Evolutionary conservation across 345 rosid genomes (phyloP).

Genomic region (Barbarea vulgaris): DNA sequence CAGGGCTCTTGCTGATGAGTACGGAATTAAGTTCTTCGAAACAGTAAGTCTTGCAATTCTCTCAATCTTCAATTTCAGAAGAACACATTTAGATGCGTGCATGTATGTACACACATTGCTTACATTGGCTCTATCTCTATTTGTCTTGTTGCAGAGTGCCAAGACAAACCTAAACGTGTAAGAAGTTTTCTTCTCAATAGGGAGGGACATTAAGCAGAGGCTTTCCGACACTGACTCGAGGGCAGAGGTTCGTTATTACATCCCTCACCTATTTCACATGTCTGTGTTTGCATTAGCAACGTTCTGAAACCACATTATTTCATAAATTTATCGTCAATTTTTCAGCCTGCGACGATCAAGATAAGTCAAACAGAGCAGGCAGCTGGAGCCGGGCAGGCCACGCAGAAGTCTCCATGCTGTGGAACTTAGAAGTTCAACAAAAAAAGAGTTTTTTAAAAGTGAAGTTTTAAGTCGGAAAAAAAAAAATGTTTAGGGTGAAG

Average conservation of each 20-base stretch:
- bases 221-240: constrained; percentile 78
- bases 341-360: constrained; percentile 44
- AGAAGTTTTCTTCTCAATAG: constrained; percentile 94
- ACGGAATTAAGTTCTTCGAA: constrained; percentile 95
- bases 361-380: constrained; percentile 45
- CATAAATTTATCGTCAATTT: background rate
- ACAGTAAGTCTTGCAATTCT: constrained; percentile 82
- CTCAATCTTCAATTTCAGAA: background rate
- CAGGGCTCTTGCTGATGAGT: constrained; percentile 99
- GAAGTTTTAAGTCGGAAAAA: constrained; percentile 4
- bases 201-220: constrained; percentile 91
- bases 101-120: constrained; percentile 21
- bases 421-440: constrained; percentile 32
- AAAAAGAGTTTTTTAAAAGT: background rate
- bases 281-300: background rate
- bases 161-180: constrained; percentile 95
- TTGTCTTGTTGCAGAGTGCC: constrained; percentile 70
- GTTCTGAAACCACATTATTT: background rate
- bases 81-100: background rate
- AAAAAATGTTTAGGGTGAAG: background rate
- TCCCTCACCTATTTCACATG: constrained; percentile 26
- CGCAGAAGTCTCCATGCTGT: constrained; percentile 45
- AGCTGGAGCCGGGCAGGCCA: constrained; percentile 42
- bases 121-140: background rate
- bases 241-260: constrained; percentile 70